phyloP scores from a whole-genome alignment of 768 basidiomycete species.

The Hemileccinum impolitum region DNA sequence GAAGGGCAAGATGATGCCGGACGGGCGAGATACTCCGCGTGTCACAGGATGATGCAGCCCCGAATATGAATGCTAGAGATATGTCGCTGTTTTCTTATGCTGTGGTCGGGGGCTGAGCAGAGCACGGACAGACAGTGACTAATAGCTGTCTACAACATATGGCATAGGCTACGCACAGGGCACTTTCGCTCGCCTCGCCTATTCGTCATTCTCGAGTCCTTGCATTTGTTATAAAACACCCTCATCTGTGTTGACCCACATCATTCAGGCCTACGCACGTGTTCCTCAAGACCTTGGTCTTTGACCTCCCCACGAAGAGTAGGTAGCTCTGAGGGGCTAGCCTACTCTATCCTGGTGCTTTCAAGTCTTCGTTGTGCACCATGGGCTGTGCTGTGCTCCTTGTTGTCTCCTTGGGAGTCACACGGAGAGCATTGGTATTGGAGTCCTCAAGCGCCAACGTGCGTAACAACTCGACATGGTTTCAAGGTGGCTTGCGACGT shows the following conservation, averaged over 20 bases:
- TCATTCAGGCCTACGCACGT: constrained; percentile 38
- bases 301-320: constrained; percentile 36
- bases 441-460: constrained; percentile 49
- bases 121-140: constrained; percentile 32
- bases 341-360: constrained; percentile 49
- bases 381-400: constrained; percentile 39
- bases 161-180: constrained; percentile 37
- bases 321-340: too few relatives aligned
- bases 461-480: constrained; percentile 56
- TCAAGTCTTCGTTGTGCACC: constrained; percentile 49
- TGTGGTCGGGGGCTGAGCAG: constrained; percentile 36
- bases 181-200: constrained; percentile 24
- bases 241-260: constrained; percentile 22
- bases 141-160: constrained; percentile 1
- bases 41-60: constrained; percentile 5
- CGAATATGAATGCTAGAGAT: constrained; percentile 39
- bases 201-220: constrained; percentile 26
- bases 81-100: constrained; percentile 42
- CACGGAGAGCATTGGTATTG: constrained; percentile 25
- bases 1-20: constrained; percentile 49
- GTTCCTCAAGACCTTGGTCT: constrained; percentile 40
- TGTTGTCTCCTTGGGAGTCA: constrained; percentile 17
- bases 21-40: constrained; percentile 40
- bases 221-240: constrained; percentile 4
- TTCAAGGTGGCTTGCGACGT: constrained; percentile 34